Base-by-base conservation (phyloP, 352 stramenopile genomes). In the Globisporangium barbulae region DNA sequence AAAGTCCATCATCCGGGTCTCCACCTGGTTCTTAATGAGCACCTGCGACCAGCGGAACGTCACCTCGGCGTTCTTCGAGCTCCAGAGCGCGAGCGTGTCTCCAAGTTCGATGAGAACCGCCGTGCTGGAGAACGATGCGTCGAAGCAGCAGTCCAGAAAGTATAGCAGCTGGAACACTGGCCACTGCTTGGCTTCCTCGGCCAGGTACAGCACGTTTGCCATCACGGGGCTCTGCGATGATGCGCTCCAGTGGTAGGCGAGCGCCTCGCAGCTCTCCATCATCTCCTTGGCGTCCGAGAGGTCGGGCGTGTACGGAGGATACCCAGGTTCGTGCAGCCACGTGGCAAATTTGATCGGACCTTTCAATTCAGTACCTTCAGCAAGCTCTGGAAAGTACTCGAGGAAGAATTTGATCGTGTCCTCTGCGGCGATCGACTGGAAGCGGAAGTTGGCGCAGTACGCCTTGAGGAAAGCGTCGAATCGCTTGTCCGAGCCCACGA, bases 371-470 rank as follows among this genome's bases (percentile, higher is more conserved):
- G 60, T 41, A 7, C 66, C 66, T n/a, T 88, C 78, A 4, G 74
- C 74, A 19, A 89, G 71, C 3, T 85, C 61, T 5, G 83, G 81
- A 30, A 93, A 93, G 58, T 74, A 83, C 37, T 77, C 67, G 15
- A 93, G 63, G 62, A 91, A 93, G 71, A 79, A 93, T 3, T 64
- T 54, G 49, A 90, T 84, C 79, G 89, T 89, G 13, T 73, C 76
- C 41, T 93, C 83, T 0, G 83, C 83, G 54, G 76, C 70, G 52
- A 93, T 93, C 19, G 83, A 93, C 70, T 88, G 79, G 64, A 93
- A 93, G 47, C 79, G 70, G 39, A 87, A 93, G 31, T 83, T 70
- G 10, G 72, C 69, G 28, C 80, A 84, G 69, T 93, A 93, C 5
- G 68, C 67, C 22, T 79, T 81, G 39, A 93, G 75, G 60, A 91